Evolutionary conservation across 208 protist genomes (phyloP), one percentile per base, ranked within the genome.

Genomic region (Herpetomonas tarakana): DNA sequence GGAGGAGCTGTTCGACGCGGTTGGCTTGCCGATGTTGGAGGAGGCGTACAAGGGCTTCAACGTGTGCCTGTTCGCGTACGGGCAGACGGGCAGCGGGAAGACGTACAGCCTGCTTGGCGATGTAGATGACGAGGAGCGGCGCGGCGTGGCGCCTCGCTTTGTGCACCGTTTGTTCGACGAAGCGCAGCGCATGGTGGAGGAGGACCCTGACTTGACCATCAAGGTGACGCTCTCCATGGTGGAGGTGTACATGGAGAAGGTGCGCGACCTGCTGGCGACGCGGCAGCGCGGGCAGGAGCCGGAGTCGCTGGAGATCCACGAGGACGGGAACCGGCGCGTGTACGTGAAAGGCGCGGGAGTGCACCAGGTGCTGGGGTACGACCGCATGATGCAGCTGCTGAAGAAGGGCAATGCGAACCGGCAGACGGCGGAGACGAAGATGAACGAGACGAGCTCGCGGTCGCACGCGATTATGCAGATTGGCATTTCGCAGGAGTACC

Each of bases 381-480:
- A 92, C 28, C 59, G 81, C 25, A 63, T 91, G 56, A 78, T 91
- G 53, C 78, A 94, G 65, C 63, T 76, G 44, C 60, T 94, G 45
- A 74, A 63, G 25, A 71, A 65, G 12, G 87, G 83, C 47, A 86
- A 89, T 68, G 68, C 71, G 46, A 88, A 81, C 28, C 74, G 87
- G 25, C 78, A 86, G 50, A 88, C 80, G 31, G 76, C 83, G 14
- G 72, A 88, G 45, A 97, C 94, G 11, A 72, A 78, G 45, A 88
- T 90, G 65, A 98, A 98, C 76, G 74, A 79, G 26, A 76, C 74
- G 22, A 96, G 89, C 49, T 96, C 88, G 50, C 79, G 94, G 14
- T 96, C 89, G 47, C 94, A 98, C 61, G 81, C 90, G 44, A 74
- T 96, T 52, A 89, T 97, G 52, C 91, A 85, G 31, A 86, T 95